Evolutionary conservation across 2,329 filamentous ascomycete genomes (phyloP), one percentile per base, ranked within the genome.

Genomic region (Curvularia sp.): DNA sequence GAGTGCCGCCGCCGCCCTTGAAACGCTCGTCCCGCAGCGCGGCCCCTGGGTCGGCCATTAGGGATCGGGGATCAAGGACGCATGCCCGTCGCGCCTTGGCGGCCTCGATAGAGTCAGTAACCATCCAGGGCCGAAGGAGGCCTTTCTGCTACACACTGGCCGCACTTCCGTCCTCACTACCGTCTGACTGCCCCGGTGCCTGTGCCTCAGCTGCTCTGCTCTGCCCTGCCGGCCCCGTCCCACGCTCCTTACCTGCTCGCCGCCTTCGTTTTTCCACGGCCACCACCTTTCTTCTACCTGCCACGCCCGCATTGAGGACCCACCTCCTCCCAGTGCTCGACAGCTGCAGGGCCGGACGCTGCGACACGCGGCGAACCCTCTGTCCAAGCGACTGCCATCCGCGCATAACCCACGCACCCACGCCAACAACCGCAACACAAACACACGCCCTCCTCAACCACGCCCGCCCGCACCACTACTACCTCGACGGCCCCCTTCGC

Each of bases 111-210:
- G 58, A 60, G 48, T 62, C 60, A 58, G 44, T 61, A 41, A 26
- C 24, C 47, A 59, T 63, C 39, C 63, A 58, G 44, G 44, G 30
- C 56, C 55, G 54, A 43, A 58, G 60, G 33, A 46, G 50, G 52
- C 43, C 39, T 56, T 62, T 59, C 56, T 63, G 63, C 60, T 56
- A 64, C 63, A 60, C 62, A 50, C 53, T 58, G 55, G 51, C 59
- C 51, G 60, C 57, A 60, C 49, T 51, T 55, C 52, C 51, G 55
- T 59, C 60, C 58, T 65, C 60, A 66, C 60, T 58, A 60, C 64
- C 57, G 63, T 63, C 64, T 58, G 61, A 60, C 46, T 57, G 42
- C 48, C 54, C 33, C 18, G 10, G 31, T 13, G 31, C 31, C 31
- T 13, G 31, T 35, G 12, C 31, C 31, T 35, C 10, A 18, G 18